Conservation (phyloP, 495 filamentous ascomycete genomes). For the Hypoxylon perforatum region DNA sequence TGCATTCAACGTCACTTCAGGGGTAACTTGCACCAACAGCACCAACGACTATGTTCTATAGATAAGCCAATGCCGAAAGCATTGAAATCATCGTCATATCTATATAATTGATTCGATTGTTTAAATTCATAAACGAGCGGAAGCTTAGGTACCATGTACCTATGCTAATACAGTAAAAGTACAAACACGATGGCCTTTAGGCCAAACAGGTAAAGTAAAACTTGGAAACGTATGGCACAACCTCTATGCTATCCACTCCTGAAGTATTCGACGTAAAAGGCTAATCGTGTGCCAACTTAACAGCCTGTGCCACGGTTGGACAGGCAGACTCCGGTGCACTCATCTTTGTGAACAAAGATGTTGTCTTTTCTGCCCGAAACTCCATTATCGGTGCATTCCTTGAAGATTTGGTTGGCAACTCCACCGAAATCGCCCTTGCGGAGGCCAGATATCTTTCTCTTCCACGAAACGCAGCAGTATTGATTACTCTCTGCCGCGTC, state of each 20-base stretch:
- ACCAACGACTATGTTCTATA: background rate
- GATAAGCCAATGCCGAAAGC: background rate
- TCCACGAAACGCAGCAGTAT: background rate
- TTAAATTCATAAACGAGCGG: background rate
- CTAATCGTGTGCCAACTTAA: background rate
- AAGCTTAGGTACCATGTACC: background rate
- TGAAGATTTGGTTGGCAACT: background rate
- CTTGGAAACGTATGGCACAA: background rate
- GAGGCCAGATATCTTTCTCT: background rate
- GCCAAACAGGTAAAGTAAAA: background rate
- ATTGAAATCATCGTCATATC: too few species aligned
- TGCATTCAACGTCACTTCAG: background rate
- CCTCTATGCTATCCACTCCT: background rate
- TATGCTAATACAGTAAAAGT: background rate
- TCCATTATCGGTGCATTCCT: background rate
- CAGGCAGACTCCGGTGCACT: background rate
- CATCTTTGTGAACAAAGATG: background rate
- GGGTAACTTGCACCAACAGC: background rate
- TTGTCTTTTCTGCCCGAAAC: background rate
- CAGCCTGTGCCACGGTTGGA: background rate
- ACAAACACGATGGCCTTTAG: background rate
- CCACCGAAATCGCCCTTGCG: background rate
- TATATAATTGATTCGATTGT: too few species aligned
- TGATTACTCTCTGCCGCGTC: background rate
- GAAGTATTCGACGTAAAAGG: background rate